A percentile compares a stretch with the other conserved stretches of the same genome.
Conservation (phyloP, 2,329 filamentous ascomycete species). For the Aspergillus texensis region DNA sequence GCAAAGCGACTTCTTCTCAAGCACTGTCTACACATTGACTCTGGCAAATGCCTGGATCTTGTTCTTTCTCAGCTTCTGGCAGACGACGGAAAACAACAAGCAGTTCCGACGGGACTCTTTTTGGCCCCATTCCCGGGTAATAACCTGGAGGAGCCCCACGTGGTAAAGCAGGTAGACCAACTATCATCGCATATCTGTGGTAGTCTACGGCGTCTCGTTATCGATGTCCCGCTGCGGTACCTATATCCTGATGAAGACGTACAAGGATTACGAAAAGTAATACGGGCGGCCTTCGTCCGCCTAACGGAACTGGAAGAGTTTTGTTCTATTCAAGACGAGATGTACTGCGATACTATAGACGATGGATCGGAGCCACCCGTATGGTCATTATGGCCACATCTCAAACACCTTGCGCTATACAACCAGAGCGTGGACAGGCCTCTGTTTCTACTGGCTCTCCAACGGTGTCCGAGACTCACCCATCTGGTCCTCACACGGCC, state of each 20-base stretch:
- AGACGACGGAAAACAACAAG: not conserved
- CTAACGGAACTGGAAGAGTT: slow-evolving; percentile 17
- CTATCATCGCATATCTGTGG: not conserved
- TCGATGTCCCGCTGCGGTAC: slow-evolving; percentile 12
- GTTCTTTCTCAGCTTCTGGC: slow-evolving; percentile 6
- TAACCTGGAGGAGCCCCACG: slow-evolving; percentile 6
- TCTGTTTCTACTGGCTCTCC: slow-evolving; percentile 12
- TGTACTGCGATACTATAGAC: slow-evolving; percentile 10
- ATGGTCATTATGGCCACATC: slow-evolving; percentile 18
- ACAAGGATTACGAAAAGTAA: slow-evolving; percentile 6
- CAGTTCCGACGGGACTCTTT: slow-evolving; percentile 7
- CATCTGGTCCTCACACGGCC: slow-evolving; percentile 18
- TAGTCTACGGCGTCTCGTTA: not conserved
- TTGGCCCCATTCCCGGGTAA: slow-evolving; percentile 13
- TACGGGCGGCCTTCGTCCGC: slow-evolving; percentile 16
- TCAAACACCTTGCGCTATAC: slow-evolving; percentile 17
- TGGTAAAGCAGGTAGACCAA: not conserved
- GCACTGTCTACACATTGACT: slow-evolving; percentile 17
- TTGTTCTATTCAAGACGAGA: slow-evolving; percentile 16
- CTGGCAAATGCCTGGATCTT: not conserved
- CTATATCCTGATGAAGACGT: slow-evolving; percentile 14
- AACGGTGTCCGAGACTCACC: slow-evolving; percentile 13
- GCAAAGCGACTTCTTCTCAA: slow-evolving; percentile 16
- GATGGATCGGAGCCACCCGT: slow-evolving; percentile 10
- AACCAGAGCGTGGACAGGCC: slow-evolving; percentile 12